Percentiles rank a stretch among this genome's conserved stretches.
These are phyloP conservation scores for Daldinia loculata DNA, from an alignment of 495 filamentous ascomycete genomes.

Conservation along the genomic window DNA sequence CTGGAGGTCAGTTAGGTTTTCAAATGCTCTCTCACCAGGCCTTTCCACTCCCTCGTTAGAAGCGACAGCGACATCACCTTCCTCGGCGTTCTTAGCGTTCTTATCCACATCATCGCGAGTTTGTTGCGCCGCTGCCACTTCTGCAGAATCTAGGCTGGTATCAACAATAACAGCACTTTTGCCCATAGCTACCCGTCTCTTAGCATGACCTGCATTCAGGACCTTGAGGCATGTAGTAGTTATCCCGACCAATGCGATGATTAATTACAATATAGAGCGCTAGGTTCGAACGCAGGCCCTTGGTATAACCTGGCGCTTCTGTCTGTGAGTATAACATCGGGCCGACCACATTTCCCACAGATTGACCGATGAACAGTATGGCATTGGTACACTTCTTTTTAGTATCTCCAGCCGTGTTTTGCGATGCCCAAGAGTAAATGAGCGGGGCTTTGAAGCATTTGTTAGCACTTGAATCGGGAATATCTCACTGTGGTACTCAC, in stretches of 20 bases:
- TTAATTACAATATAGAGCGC: conserved; percentile 64
- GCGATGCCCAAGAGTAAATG: conserved; percentile 70
- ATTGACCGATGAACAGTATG: conserved; percentile 66
- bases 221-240: conserved; percentile 56
- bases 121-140: conserved; percentile 17
- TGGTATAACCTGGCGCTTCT: conserved; percentile 63
- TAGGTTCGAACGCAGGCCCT: conserved; percentile 65
- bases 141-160: conserved; percentile 39
- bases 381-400: conserved; percentile 69
- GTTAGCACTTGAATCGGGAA: conserved; percentile 31
- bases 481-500: conserved; percentile 39
- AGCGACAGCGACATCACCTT: not conserved
- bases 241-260: conserved; percentile 57
- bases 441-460: conserved; percentile 52
- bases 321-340: conserved; percentile 63
- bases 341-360: conserved; percentile 64
- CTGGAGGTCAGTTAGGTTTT: conserved; percentile 55
- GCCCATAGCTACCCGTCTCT: conserved; percentile 57
- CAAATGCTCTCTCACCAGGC: conserved; percentile 54
- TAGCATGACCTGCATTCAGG: conserved; percentile 63
- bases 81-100: conserved; percentile 11
- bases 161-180: conserved; percentile 53
- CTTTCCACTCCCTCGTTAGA: conserved; percentile 7
- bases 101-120: not conserved
- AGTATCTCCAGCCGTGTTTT: conserved; percentile 70